These are phyloP conservation scores for Sporothrix curviconia DNA, from an alignment of 2,329 filamentous ascomycete genomes.

Conservation along the genomic window DNA sequence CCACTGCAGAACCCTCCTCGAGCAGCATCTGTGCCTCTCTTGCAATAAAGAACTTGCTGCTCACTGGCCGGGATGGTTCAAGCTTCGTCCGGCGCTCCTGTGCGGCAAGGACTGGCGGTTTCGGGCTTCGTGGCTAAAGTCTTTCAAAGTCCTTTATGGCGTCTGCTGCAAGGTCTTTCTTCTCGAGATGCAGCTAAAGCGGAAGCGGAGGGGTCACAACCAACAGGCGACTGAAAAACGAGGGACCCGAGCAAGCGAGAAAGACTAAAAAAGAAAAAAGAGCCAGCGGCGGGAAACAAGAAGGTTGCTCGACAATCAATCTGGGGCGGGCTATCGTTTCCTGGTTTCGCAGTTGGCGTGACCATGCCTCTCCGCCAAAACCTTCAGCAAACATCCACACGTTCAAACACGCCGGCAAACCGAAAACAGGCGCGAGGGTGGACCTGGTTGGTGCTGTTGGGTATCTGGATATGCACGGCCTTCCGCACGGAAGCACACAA, in stretches of 20 bases:
- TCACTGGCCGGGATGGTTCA: not conserved
- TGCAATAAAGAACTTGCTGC: too few relatives aligned
- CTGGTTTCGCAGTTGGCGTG: not conserved
- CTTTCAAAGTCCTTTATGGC: not conserved
- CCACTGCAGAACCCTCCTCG: not conserved
- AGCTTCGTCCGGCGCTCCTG: not conserved
- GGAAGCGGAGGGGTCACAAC: not conserved
- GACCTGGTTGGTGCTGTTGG: not conserved
- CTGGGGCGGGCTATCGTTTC: not conserved
- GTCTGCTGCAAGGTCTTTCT: not conserved
- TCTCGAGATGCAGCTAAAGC: not conserved
- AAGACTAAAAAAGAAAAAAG: not conserved
- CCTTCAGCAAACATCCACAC: too few relatives aligned
- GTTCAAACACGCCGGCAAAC: not conserved
- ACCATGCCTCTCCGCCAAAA: too few relatives aligned
- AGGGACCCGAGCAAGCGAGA: not conserved
- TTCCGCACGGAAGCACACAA: too few relatives aligned
- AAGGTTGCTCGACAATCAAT: not conserved
- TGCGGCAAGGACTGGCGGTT: not conserved
- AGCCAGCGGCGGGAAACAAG: not conserved
- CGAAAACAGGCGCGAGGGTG: not conserved
- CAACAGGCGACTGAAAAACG: not conserved
- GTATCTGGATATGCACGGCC: too few relatives aligned
- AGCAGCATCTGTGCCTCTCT: not conserved
- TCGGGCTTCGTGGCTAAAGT: not conserved